phyloP scores from a whole-genome alignment of 306 rosid species.

The Pyrus communis region DNA sequence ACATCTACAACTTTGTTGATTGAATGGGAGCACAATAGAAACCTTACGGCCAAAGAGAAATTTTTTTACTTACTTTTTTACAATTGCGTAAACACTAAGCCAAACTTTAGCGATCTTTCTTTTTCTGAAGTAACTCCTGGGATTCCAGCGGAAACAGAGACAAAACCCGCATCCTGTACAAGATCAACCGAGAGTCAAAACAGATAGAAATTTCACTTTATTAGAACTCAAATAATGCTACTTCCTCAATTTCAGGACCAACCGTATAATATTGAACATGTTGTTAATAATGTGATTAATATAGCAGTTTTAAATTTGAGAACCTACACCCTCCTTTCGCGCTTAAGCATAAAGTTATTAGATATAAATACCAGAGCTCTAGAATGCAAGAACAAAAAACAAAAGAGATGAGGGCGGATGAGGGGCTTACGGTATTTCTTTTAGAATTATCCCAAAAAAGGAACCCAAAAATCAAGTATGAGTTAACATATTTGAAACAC shows the following conservation, averaged over 20 bases:
- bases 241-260: not conserved
- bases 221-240: not conserved
- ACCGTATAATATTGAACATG: not conserved
- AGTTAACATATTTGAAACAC: not conserved
- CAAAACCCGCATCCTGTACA: conserved; percentile 63
- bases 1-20: not conserved
- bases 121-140: conserved; percentile 28
- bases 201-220: not conserved
- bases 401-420: not conserved
- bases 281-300: not conserved
- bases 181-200: not conserved
- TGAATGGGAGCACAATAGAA: not conserved
- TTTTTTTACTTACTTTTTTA: conserved; percentile 8
- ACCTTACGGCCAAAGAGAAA: not conserved
- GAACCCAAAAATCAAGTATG: not conserved
- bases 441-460: not conserved
- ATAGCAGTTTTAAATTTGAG: not conserved
- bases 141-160: conserved; percentile 44
- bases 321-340: not conserved
- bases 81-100: conserved; percentile 13
- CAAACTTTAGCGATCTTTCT: conserved; percentile 37
- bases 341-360: too few relatives aligned
- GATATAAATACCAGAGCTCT: not conserved
- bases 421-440: too few relatives aligned
- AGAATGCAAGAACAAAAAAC: not conserved